These are phyloP conservation scores for Alternaria ethzedia DNA, from an alignment of 2,329 filamentous ascomycete genomes.

Conservation along the genomic window DNA sequence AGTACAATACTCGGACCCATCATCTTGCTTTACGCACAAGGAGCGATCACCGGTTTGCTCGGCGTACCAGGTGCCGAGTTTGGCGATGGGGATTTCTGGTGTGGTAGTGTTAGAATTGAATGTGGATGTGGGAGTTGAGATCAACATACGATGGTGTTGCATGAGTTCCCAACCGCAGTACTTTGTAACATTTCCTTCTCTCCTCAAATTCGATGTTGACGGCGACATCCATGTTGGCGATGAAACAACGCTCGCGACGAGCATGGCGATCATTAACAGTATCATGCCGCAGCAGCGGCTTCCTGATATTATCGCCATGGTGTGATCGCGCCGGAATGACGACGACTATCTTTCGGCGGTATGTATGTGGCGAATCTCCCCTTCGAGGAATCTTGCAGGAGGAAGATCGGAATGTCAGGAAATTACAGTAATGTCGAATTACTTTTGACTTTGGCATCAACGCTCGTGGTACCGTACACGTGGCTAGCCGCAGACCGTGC, in stretches of 20 bases:
- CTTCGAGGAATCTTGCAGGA: neutral
- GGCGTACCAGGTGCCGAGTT: slow-evolving; percentile 15
- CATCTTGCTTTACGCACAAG: slow-evolving; percentile 5
- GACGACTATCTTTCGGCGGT: neutral
- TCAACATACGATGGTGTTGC: slow-evolving; percentile 9
- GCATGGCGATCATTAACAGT: neutral
- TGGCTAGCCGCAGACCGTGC: slow-evolving; percentile 13
- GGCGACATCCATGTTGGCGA: neutral
- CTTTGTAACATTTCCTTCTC: neutral
- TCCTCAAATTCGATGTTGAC: neutral
- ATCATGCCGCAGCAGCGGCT: neutral
- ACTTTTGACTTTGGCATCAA: neutral
- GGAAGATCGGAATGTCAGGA: neutral
- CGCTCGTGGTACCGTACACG: slow-evolving; percentile 8
- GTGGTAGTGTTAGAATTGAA: neutral
- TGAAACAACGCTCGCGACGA: neutral
- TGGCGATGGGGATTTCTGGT: slow-evolving; percentile 16
- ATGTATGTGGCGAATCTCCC: neutral
- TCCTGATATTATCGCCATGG: neutral
- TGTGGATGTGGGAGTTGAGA: neutral
- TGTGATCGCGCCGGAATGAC: neutral
- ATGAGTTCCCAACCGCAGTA: slow-evolving; percentile 20
- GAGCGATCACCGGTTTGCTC: slow-evolving; percentile 20
- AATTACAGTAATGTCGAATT: neutral
- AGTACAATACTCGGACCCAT: slow-evolving; percentile 18